These are phyloP conservation scores for Groenewaldozyma auringiensis DNA, from an alignment of 1,139 yeast genomes.

Conservation along the genomic window DNA sequence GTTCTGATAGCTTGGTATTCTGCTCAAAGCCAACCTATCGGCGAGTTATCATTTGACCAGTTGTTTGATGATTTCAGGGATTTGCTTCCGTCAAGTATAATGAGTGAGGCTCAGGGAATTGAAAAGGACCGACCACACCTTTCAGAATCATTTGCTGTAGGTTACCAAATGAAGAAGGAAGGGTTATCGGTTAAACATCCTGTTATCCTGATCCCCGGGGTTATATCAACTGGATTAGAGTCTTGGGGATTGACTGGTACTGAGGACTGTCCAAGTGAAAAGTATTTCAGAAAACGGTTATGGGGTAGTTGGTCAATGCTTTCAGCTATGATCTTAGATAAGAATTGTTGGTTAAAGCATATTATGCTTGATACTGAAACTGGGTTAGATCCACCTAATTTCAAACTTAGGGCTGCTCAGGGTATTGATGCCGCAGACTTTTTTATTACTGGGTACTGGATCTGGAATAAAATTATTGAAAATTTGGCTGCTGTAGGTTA, in stretches of 20 bases:
- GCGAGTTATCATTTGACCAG: constrained; percentile 46
- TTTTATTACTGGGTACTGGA: constrained; percentile 96
- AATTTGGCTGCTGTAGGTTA: constrained; percentile 91
- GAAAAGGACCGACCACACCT: constrained; percentile 30
- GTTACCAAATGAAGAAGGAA: constrained; percentile 51
- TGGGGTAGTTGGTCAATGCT: constrained; percentile 99
- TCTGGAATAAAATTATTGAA: constrained; percentile 91
- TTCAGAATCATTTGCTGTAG: constrained; percentile 81
- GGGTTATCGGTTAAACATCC: constrained; percentile 57
- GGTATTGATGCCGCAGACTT: constrained; percentile 97
- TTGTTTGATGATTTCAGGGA: constrained; percentile 30
- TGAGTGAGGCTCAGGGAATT: constrained; percentile 52
- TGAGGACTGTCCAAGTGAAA: constrained; percentile 71
- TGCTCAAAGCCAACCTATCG: constrained; percentile 42
- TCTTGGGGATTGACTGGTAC: constrained; percentile 79
- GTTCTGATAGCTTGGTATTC: constrained; percentile 55
- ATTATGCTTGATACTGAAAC: constrained; percentile 83
- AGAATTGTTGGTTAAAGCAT: constrained; percentile 88
- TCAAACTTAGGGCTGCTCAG: constrained; percentile 80
- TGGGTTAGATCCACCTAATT: constrained; percentile 83
- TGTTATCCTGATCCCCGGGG: constrained; percentile 92
- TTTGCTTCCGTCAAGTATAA: constrained; percentile 54
- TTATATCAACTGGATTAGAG: constrained; percentile 89
- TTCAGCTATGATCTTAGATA: constrained; percentile 83
- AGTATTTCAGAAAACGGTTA: constrained; percentile 79